Evolutionary conservation across 1,139 yeast species (phyloP).

Genomic region (Saccharomyces hybrid): DNA sequence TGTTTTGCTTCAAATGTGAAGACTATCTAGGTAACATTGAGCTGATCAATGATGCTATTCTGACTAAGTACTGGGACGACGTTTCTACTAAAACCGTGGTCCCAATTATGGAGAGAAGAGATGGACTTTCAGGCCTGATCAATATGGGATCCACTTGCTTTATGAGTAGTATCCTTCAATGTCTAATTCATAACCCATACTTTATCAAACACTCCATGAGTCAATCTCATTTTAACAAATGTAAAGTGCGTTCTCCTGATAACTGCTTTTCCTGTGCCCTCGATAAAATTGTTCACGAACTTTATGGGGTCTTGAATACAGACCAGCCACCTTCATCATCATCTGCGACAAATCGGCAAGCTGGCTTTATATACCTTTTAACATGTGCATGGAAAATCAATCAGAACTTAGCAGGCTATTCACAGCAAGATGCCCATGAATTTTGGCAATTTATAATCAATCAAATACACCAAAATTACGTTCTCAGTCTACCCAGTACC

Average conservation of each 20-base stretch:
- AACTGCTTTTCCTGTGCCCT: conserved; percentile 75
- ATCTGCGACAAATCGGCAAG: conserved; percentile 36
- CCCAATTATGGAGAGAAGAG: conserved; percentile 57
- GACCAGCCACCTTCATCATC: conserved; percentile 23
- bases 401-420: conserved; percentile 80
- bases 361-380: conserved; percentile 38
- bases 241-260: conserved; percentile 23
- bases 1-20: conserved; percentile 73
- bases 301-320: conserved; percentile 29
- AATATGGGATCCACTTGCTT: conserved; percentile 96
- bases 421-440: conserved; percentile 97
- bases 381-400: conserved; percentile 80
- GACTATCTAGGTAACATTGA: conserved; percentile 54
- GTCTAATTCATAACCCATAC: conserved; percentile 80
- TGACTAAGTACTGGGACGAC: conserved; percentile 25
- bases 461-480: conserved; percentile 59
- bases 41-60: conserved; percentile 16
- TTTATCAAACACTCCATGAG: conserved; percentile 65
- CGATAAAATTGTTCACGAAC: conserved; percentile 61
- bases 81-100: conserved; percentile 33
- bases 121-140: conserved; percentile 79
- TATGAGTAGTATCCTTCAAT: conserved; percentile 84
- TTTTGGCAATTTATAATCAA: conserved; percentile 86
- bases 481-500: conserved; percentile 17
- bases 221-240: conserved; percentile 23